Evolutionary conservation across 2,329 filamentous ascomycete genomes (phyloP), one percentile per base, ranked within the genome.

Genomic region (Verruconis gallopava): DNA sequence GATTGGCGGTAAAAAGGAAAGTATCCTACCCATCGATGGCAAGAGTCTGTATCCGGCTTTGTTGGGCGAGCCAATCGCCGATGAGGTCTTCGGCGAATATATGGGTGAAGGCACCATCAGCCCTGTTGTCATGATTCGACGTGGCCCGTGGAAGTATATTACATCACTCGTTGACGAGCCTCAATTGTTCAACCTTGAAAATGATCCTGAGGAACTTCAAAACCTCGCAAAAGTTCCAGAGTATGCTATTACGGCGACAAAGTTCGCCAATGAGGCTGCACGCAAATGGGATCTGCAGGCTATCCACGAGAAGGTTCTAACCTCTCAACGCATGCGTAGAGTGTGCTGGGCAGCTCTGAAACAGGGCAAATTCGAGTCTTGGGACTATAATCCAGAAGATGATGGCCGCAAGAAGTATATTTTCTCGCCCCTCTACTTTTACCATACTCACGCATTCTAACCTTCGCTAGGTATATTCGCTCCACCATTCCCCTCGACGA

Each of bases 81-180:
- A 95, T 58, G 91, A 83, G 9, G 86, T 91, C n/a, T 81, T 89
- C 53, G 86, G 85, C 46, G 88, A 95, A 65, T 95, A 95, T 65
- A 93, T 89, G 55, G 88, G 85, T 38, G 88, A 95, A 63, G 88
- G 88, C 37, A 94, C 88, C 1, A 71, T 93, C 43, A 79, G 82
- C 3, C 88, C 88, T 1, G 74, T 93, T 44, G 85, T 93, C 71
- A 95, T 95, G 88, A 95, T 95, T 55, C 79, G 83, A 44, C 79
- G 85, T 42, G 85, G 85, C 5, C 71, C 73, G 37, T 95, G 85
- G 85, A 95, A 95, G 68, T 94, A 86, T 60, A 77, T 91, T 49
- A 85, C 75, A 48, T 94, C 85, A 53, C 78, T 86, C 4, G 79
- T 79, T 17, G 88, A 95, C 55, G 79, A 81, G 21, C 79, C 83